These are phyloP conservation scores for Flagelloscypha sp. DNA, from an alignment of 768 basidiomycete species.

Conservation along the genomic window DNA sequence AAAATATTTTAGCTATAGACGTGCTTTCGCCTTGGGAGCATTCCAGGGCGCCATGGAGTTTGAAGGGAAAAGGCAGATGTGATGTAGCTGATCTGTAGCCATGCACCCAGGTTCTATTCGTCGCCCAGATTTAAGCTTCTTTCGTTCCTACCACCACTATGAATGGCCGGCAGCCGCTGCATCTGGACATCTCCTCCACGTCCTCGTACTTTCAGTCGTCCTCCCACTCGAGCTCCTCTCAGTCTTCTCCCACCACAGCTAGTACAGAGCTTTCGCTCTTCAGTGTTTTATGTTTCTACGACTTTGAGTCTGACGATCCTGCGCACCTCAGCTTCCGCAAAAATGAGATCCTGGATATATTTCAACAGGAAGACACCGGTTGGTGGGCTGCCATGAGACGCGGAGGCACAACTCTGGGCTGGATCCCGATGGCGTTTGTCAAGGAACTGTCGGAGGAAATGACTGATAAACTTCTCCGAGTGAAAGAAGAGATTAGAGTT, in stretches of 20 bases:
- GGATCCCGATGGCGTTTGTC: slow-evolving; percentile 73
- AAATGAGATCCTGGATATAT: slow-evolving; percentile 59
- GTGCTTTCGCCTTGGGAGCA: slow-evolving; percentile 53
- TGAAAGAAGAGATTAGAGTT: slow-evolving; percentile 35
- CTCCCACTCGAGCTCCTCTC: slow-evolving; percentile 21
- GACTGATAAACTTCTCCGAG: slow-evolving; percentile 36
- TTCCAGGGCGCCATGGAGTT: slow-evolving; percentile 47
- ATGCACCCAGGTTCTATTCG: not conserved
- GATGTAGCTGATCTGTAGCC: slow-evolving; percentile 1
- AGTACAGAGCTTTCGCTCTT: no score
- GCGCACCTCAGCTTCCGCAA: slow-evolving; percentile 55
- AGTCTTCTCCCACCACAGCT: slow-evolving; percentile 17
- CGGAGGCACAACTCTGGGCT: slow-evolving; percentile 48
- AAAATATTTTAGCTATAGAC: not conserved
- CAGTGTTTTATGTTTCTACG: slow-evolving; percentile 58
- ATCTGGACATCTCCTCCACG: slow-evolving; percentile 30
- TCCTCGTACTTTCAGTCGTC: slow-evolving; percentile 19
- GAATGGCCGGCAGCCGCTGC: slow-evolving; percentile 34
- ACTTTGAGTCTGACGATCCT: slow-evolving; percentile 56
- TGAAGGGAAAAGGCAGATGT: slow-evolving; percentile 2
- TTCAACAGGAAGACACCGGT: slow-evolving; percentile 62
- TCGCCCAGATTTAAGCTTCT: no score
- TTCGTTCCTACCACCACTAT: no score
- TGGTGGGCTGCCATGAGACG: slow-evolving; percentile 76
- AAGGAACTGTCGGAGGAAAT: slow-evolving; percentile 42